Percentiles rank a stretch among this genome's conserved stretches.
Evolutionary conservation across 768 basidiomycete genomes (phyloP).

Genomic region (Ramaria sp.): DNA sequence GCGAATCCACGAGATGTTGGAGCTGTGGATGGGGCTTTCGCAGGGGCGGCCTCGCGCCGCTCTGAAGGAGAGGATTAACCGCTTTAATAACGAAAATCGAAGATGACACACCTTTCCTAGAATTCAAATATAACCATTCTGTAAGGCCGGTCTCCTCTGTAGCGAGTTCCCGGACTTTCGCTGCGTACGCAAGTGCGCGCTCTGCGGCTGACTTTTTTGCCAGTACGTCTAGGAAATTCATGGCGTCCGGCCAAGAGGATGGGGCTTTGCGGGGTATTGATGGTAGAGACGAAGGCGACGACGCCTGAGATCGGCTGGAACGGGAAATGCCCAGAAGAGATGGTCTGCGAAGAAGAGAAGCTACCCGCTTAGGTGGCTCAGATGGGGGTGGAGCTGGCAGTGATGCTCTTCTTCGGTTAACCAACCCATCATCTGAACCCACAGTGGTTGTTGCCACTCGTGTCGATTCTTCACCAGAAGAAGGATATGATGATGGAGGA

Average conservation of each 20-base stretch:
- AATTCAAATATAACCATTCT: slow-evolving; percentile 61
- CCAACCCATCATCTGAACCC: neutral
- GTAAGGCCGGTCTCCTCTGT: slow-evolving; percentile 64
- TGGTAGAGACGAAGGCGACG: slow-evolving; percentile 15
- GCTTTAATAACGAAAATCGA: neutral
- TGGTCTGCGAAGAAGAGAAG: slow-evolving; percentile 55
- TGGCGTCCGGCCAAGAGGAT: slow-evolving; percentile 46
- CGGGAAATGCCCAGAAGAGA: slow-evolving; percentile 37
- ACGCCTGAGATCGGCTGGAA: slow-evolving; percentile 11
- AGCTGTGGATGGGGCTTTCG: neutral
- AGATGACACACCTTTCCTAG: slow-evolving; percentile 39
- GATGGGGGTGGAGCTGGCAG: neutral
- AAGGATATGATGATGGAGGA: slow-evolving; percentile 8
- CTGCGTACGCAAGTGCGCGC: slow-evolving; percentile 61
- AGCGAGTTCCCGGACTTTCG: slow-evolving; percentile 76
- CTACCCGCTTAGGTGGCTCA: neutral
- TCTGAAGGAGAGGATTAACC: neutral
- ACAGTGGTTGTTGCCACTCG: neutral
- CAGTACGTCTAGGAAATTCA: slow-evolving; percentile 60
- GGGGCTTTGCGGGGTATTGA: slow-evolving; percentile 21
- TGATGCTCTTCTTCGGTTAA: neutral
- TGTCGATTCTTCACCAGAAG: slow-evolving; percentile 1
- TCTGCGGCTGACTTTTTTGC: slow-evolving; percentile 47
- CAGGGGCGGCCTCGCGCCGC: neutral
- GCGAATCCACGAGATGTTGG: neutral